Evolutionary conservation across 352 stramenopile genomes (phyloP), one percentile per base, ranked within the genome.

Genomic region (Globisporangium lucens): DNA sequence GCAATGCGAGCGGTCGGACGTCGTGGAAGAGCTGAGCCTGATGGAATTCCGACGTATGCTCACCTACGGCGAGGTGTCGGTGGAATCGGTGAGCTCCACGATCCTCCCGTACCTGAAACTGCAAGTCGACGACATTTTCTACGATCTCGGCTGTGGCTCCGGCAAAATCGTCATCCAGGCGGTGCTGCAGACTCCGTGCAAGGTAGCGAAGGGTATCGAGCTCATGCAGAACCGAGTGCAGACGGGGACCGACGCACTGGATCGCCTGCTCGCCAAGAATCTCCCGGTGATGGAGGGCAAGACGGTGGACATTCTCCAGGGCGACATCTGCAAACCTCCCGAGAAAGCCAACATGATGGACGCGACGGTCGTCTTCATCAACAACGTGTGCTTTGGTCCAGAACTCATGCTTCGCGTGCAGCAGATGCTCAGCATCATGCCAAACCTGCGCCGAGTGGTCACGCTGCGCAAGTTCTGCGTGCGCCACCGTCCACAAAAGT

Each of bases 361-460:
- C 33, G 87, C 87, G 24, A 93, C 87, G 0, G 87, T 95, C 47
- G 79, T 93, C 51, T 95, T 95, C 64, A 92, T 95, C 68, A 95
- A 95, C 72, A 94, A 94, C 63, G 87, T 95, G 17, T 87, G 87
- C 71, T 93, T 95, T 47, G 80, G 83, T 0, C 87, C 87, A 17
- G 75, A 79, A 55, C 77, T 93, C 47, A 93, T 95, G 87, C 70
- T 89, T 33, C 82, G 87, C 22, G 78, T 93, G 22, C 72, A 89
- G 66, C 72, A 80, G 47, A 77, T 93, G 68, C 75, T 95, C 27
- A 83, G 75, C 49, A 57, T 68, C 36, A 84, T 95, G 73, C 65
- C 77, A 5, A 85, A 90, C 6, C 67, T 95, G 29, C 75, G 77
- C 7, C 83, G 85, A 22, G 71, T 95, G 24, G 78, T 95, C 22